Conservation (phyloP, 805 yeast genomes). For the Scheffersomyces spartinae region DNA sequence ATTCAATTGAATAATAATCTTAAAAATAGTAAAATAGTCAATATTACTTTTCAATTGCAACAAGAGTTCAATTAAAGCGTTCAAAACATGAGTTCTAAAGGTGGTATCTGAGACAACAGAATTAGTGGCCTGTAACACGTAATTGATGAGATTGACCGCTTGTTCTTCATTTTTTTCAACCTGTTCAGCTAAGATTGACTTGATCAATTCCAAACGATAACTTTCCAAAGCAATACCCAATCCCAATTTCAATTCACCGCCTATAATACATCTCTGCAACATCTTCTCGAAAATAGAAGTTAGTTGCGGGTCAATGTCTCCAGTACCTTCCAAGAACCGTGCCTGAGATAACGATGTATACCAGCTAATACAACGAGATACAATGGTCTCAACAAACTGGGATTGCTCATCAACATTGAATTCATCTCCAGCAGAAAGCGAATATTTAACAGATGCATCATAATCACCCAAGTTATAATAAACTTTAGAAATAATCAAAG, state of each 20-base stretch:
- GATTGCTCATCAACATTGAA: slow-evolving; percentile 65
- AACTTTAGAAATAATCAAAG: slow-evolving; percentile 83
- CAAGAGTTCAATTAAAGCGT: slow-evolving; percentile 49
- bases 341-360: slow-evolving; percentile 59
- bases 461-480: slow-evolving; percentile 89
- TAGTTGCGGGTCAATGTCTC: slow-evolving; percentile 48
- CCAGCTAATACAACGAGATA: slow-evolving; percentile 81
- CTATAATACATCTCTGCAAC: slow-evolving; percentile 66
- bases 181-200: slow-evolving; percentile 37
- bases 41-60: slow-evolving; percentile 43
- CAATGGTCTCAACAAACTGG: slow-evolving; percentile 90
- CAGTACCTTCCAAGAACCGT: slow-evolving; percentile 13
- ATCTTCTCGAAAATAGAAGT: slow-evolving; percentile 69
- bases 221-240: slow-evolving; percentile 88
- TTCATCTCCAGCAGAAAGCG: slow-evolving; percentile 71
- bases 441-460: slow-evolving; percentile 80
- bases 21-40: slow-evolving; percentile 76
- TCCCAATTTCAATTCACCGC: slow-evolving; percentile 69
- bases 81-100: slow-evolving; percentile 57
- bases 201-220: slow-evolving; percentile 72
- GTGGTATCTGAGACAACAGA: slow-evolving; percentile 51
- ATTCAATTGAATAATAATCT: slow-evolving; percentile 80
- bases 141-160: slow-evolving; percentile 48
- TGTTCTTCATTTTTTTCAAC: slow-evolving; percentile 35
- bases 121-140: slow-evolving; percentile 65